Conservation (phyloP, 2,329 filamentous ascomycete species). For the Aureobasidium sp. region DNA sequence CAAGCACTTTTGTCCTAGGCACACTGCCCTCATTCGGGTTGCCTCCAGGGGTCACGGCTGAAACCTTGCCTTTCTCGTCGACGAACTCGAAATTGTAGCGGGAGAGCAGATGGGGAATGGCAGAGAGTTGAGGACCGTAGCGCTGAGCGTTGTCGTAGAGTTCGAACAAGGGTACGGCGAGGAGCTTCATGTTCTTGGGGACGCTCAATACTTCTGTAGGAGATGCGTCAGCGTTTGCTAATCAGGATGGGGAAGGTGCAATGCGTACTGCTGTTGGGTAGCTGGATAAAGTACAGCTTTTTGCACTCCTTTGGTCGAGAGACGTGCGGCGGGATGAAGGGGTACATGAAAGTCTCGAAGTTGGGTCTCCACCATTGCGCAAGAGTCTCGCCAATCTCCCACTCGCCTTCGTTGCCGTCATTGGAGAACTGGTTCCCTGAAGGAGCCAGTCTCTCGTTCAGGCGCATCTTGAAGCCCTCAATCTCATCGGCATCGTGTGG, state of each 20-base stretch:
- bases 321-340: constrained; percentile 91
- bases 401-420: constrained; percentile 52
- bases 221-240: background rate
- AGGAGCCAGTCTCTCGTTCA: constrained; percentile 89
- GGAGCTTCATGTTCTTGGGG: constrained; percentile 98
- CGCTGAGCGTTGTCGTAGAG: constrained; percentile 94
- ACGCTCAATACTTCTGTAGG: constrained; percentile 82
- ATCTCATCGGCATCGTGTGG: constrained; percentile 83
- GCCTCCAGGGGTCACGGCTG: constrained; percentile 71
- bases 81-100: constrained; percentile 97
- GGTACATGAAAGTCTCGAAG: constrained; percentile 99
- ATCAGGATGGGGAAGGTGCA: background rate
- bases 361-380: constrained; percentile 99
- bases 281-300: constrained; percentile 94
- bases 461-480: constrained; percentile 82
- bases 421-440: constrained; percentile 67
- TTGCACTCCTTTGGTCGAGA: constrained; percentile 98
- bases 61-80: constrained; percentile 81
- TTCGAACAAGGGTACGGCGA: constrained; percentile 93
- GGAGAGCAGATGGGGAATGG: constrained; percentile 89
- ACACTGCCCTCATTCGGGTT: constrained; percentile 42
- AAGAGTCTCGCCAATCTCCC: constrained; percentile 88
- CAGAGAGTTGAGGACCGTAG: constrained; percentile 91
- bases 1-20: constrained; percentile 57
- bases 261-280: constrained; percentile 76